A percentile compares a stretch with the other conserved stretches of the same genome.
phyloP scores from a whole-genome alignment of 2,329 filamentous ascomycete genomes.

The Thielaviopsis musarum region DNA sequence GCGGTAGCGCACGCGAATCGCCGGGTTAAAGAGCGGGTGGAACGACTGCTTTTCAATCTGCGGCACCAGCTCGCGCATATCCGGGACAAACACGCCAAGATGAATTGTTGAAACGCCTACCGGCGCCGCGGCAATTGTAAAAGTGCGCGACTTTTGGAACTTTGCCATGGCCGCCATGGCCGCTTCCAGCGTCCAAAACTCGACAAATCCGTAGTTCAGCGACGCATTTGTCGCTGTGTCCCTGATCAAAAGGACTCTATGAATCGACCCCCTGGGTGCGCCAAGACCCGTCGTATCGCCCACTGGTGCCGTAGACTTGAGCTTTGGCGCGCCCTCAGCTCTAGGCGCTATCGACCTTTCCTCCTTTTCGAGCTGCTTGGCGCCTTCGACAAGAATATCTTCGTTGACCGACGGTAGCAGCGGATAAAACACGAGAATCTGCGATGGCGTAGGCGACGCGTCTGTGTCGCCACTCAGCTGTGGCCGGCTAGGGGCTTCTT shows the following conservation, averaged over 20 bases:
- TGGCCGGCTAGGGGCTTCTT: constrained; percentile 17
- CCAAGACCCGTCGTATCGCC: constrained; percentile 44
- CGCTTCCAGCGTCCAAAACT: constrained; percentile 63
- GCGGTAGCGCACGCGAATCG: constrained; percentile 57
- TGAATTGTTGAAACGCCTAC: constrained; percentile 62
- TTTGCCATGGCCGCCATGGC: constrained; percentile 58
- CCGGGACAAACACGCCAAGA: constrained; percentile 68
- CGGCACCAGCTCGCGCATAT: constrained; percentile 38
- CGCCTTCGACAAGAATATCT: constrained; percentile 53
- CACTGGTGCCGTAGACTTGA: constrained; percentile 42
- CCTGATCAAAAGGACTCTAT: constrained; percentile 60
- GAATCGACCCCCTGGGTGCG: constrained; percentile 56
- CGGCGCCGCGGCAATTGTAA: constrained; percentile 59
- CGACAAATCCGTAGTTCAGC: constrained; percentile 69
- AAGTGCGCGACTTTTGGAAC: constrained; percentile 54
- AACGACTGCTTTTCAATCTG: constrained; percentile 50
- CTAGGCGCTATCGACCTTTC: constrained; percentile 23
- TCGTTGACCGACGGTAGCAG: constrained; percentile 56
- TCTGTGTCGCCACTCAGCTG: constrained; percentile 31
- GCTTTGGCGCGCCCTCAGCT: constrained; percentile 30
- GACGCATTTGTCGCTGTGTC: constrained; percentile 55
- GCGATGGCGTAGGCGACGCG: constrained; percentile 42
- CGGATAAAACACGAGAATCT: constrained; percentile 60
- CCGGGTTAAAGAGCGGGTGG: constrained; percentile 49
- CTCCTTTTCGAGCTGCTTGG: constrained; percentile 52